Conservation (phyloP, 2,329 filamentous ascomycete genomes). For the Metarhizium sp. region DNA sequence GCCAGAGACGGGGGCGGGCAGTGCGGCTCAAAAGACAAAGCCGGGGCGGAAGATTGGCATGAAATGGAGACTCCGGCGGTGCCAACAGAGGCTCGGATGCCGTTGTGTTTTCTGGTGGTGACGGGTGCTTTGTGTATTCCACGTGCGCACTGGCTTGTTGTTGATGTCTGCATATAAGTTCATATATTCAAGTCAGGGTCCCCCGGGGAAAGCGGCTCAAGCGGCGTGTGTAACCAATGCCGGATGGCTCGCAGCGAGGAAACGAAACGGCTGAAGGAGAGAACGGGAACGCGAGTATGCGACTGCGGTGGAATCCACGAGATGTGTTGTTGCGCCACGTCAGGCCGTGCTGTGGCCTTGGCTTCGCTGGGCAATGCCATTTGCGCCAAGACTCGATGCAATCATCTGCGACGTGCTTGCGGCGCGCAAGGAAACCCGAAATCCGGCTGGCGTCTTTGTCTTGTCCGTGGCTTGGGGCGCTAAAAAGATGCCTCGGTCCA, state of each 20-base stretch:
- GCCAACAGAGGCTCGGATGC: neutral
- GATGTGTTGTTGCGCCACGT: neutral
- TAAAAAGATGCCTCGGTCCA: neutral
- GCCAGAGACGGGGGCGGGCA: neutral
- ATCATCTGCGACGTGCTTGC: neutral
- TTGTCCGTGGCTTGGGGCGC: neutral
- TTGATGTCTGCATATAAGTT: too few relatives aligned
- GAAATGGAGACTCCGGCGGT: neutral
- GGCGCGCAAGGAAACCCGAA: neutral
- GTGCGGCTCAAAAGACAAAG: neutral
- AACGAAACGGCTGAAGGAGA: neutral
- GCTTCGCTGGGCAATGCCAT: neutral
- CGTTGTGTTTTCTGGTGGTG: too few relatives aligned
- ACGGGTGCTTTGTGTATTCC: too few relatives aligned
- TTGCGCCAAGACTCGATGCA: neutral
- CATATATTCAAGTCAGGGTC: too few relatives aligned
- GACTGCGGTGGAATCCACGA: neutral
- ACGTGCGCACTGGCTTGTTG: too few relatives aligned
- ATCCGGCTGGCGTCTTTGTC: neutral
- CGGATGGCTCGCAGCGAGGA: neutral
- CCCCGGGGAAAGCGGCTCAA: neutral
- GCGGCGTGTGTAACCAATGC: neutral
- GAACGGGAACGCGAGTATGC: neutral
- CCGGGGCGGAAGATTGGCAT: neutral
- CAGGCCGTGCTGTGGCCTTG: neutral